Percentiles rank a stretch among this genome's conserved stretches.
Conservation (phyloP, 208 protist species). For the Acanthamoeba healyi region DNA sequence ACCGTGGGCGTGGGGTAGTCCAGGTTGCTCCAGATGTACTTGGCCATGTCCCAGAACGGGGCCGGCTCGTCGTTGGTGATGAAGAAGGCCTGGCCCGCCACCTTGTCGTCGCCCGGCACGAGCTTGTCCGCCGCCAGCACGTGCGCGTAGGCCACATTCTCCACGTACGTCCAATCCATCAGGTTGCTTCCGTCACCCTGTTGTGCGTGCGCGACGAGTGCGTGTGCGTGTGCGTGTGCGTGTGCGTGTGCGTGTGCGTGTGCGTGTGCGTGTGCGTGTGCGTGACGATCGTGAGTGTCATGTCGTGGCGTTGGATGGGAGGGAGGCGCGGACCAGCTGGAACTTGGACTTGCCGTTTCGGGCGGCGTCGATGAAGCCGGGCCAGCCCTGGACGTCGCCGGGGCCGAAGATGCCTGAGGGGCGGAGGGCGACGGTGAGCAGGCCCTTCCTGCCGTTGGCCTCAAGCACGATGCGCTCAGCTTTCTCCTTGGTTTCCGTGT, state of each 20-base stretch:
- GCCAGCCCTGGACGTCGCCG: conserved; percentile 80
- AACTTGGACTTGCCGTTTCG: conserved; percentile 82
- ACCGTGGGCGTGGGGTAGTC: conserved; percentile 77
- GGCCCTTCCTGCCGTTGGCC: conserved; percentile 53
- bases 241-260: not conserved
- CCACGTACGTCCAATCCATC: conserved; percentile 85
- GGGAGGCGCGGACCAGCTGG: conserved; percentile 67
- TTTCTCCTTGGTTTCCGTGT: conserved; percentile 82
- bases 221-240: not conserved
- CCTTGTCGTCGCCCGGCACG: not conserved
- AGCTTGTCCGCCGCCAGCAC: conserved; percentile 80
- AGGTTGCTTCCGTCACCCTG: conserved; percentile 76
- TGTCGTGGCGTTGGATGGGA: no score
- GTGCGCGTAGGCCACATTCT: conserved; percentile 83
- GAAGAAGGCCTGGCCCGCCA: conserved; percentile 78
- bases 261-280: not conserved
- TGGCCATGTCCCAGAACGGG: conserved; percentile 83
- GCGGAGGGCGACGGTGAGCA: conserved; percentile 77
- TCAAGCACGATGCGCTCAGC: conserved; percentile 77
- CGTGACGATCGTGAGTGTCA: no score
- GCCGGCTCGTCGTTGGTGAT: conserved; percentile 85
- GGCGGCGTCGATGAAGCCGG: conserved; percentile 79
- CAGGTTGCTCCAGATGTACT: conserved; percentile 79
- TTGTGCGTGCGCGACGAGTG: no score
- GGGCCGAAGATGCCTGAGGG: conserved; percentile 82